These are phyloP conservation scores for Escovopsis sp. DNA, from an alignment of 2,329 filamentous ascomycete species.

Conservation along the genomic window DNA sequence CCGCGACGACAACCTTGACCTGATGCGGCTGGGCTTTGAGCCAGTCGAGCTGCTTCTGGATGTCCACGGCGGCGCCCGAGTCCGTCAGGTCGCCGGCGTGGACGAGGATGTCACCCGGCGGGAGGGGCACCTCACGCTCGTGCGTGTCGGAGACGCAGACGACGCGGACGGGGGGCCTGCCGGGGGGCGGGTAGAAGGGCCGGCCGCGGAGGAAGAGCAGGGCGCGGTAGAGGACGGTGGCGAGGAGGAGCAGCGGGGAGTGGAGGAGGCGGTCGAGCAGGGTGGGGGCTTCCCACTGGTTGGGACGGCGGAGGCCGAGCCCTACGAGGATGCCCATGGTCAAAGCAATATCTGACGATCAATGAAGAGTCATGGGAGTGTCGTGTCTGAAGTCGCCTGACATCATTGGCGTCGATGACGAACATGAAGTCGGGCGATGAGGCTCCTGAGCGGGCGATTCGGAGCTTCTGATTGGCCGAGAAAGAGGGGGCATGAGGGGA, in stretches of 20 bases:
- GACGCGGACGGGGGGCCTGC: slow-evolving; percentile 47
- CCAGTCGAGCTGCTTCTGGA: slow-evolving; percentile 80
- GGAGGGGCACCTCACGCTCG: slow-evolving; percentile 44
- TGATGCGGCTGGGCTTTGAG: slow-evolving; percentile 55
- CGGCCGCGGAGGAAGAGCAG: slow-evolving; percentile 53
- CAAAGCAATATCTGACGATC: too few relatives aligned
- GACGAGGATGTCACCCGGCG: slow-evolving; percentile 69
- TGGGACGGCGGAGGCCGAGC: slow-evolving; percentile 32
- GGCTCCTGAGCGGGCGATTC: too few relatives aligned
- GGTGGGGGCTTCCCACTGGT: slow-evolving; percentile 33
- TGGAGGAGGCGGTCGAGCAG: slow-evolving; percentile 47
- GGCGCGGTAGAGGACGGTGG: slow-evolving; percentile 46
- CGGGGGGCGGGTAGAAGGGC: slow-evolving; percentile 41
- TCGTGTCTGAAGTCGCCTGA: too few relatives aligned
- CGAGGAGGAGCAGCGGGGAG: slow-evolving; percentile 51
- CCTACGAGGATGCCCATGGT: slow-evolving; percentile 31
- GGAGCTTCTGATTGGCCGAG: too few relatives aligned
- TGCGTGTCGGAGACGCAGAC: slow-evolving; percentile 91
- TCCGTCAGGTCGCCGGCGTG: slow-evolving; percentile 80
- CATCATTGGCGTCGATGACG: too few relatives aligned
- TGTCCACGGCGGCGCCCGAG: slow-evolving; percentile 51
- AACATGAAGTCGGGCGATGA: too few relatives aligned
- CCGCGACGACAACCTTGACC: slow-evolving; percentile 69
- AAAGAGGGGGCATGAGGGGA: too few relatives aligned
- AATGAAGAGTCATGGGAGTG: too few relatives aligned